These are phyloP conservation scores for Taphrina deformans DNA, from an alignment of 1,139 yeast species.

Conservation along the genomic window DNA sequence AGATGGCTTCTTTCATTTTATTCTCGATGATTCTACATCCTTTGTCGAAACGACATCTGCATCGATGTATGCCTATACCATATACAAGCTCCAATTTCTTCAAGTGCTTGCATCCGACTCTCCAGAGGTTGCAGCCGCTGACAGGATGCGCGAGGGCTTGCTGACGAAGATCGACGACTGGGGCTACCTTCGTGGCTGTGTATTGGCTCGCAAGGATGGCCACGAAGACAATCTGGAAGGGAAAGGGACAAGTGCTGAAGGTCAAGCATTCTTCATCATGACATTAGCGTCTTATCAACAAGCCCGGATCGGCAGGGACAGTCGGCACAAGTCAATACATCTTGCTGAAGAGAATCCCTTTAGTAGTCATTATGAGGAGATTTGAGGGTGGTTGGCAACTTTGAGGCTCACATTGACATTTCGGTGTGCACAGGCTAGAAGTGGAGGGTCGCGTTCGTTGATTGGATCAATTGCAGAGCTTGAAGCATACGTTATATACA, in stretches of 20 bases:
- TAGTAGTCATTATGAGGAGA: slow-evolving; percentile 16
- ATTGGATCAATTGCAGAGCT: too few relatives aligned
- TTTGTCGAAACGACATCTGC: slow-evolving; percentile 29
- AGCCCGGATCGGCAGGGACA: not conserved
- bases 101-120: not conserved
- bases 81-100: slow-evolving; percentile 14
- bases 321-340: slow-evolving; percentile 5
- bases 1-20: slow-evolving; percentile 29
- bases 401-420: too few relatives aligned
- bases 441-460: too few relatives aligned
- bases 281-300: slow-evolving; percentile 16
- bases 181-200: slow-evolving; percentile 31
- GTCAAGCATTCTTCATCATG: slow-evolving; percentile 33
- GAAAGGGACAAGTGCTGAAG: slow-evolving; percentile 25
- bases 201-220: slow-evolving; percentile 31
- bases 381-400: too few relatives aligned
- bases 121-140: slow-evolving; percentile 24
- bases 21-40: slow-evolving; percentile 21
- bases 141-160: slow-evolving; percentile 15
- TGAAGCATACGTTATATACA: not conserved
- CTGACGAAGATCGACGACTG: slow-evolving; percentile 7
- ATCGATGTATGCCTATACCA: slow-evolving; percentile 26
- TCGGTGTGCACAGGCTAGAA: too few relatives aligned
- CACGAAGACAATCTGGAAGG: slow-evolving; percentile 20
- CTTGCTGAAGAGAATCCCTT: slow-evolving; percentile 12